Evolutionary conservation across 768 basidiomycete genomes (phyloP), one percentile per base, ranked within the genome.

Genomic region (Leccinellum rugosiceps): DNA sequence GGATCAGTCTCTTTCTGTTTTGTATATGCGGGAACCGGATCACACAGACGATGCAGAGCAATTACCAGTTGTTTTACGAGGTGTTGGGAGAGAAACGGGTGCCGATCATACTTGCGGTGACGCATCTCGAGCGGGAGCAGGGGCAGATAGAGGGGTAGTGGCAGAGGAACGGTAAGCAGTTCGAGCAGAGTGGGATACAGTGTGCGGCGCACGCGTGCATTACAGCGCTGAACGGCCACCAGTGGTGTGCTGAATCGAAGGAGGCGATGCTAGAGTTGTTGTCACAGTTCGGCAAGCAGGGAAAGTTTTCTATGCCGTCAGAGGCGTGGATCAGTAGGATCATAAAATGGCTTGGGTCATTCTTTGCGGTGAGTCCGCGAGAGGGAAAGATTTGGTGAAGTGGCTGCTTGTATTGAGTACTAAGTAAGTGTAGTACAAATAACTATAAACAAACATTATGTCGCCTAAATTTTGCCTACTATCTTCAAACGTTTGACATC

Each of bases 41-140:
- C 43, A 73, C 66, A 6, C 59, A 60, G 28, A 65, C 64, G 47
- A 62, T 61, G 50, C 63, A 59, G 59, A 68, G 54, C 46, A 75
- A 73, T 34, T 75, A 71, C 30, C 53, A 59, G 4, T 53, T 78
- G n/a, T 77, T 78, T 62, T 61, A 70, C 38, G 71, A 78, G 46
- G 69, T 77, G 28, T 72, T 79, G 4, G 78, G 78, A 38, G 66
- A 60, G 51, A 58, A 58, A 30, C 52, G 66, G 31, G 77, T 78
- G 13, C 78, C 77, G 17, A 71, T 74, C 41, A 66, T 74, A 4
- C 49, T 78, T 17, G 74, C 68, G 21, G 60, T 79, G 9, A 78
- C 75, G 0, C 73, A 76, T n/a, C 66, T 78, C 3, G 77, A 76
- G 49, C 55, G 65, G 2, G 71, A 72, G 35, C 21, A 2, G 1